Percentiles rank a stretch among this genome's conserved stretches.
These are phyloP conservation scores for Nothophoma quercina DNA, from an alignment of 2,329 filamentous ascomycete genomes.

Conservation along the genomic window DNA sequence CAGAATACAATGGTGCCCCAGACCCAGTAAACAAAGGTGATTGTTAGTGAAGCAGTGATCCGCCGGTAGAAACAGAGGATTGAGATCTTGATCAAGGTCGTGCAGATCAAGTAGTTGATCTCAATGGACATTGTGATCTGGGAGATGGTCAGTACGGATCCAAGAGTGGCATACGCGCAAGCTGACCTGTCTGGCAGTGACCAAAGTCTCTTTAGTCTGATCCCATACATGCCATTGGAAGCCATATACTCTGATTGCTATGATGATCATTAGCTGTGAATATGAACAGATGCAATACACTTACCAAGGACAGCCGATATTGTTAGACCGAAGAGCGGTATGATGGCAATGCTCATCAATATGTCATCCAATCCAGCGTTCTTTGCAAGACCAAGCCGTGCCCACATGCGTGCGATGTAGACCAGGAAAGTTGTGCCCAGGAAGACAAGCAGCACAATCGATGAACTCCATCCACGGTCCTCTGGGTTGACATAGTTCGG, in stretches of 20 bases:
- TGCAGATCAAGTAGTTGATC: constrained; percentile 40
- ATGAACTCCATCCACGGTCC: constrained; percentile 53
- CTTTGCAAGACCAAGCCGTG: constrained; percentile 54
- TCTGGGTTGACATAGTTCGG: constrained; percentile 58
- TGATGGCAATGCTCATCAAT: constrained; percentile 54
- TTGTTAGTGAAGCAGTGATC: constrained; percentile 48
- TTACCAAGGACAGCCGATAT: constrained; percentile 39
- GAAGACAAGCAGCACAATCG: constrained; percentile 53
- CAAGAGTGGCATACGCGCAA: background rate
- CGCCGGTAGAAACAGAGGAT: constrained; percentile 54
- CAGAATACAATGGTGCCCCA: constrained; percentile 51
- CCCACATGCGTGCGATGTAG: constrained; percentile 56
- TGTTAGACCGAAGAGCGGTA: constrained; percentile 46
- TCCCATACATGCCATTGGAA: constrained; percentile 47
- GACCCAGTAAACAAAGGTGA: constrained; percentile 48
- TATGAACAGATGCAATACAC: background rate
- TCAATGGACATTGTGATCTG: constrained; percentile 43
- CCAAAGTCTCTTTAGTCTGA: constrained; percentile 32
- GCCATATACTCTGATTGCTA: constrained; percentile 39
- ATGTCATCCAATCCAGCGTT: constrained; percentile 58
- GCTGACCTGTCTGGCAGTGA: constrained; percentile 36
- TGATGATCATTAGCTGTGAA: constrained; percentile 15
- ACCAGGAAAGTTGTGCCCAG: constrained; percentile 51
- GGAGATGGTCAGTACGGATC: constrained; percentile 8
- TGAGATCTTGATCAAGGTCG: constrained; percentile 43